These are phyloP conservation scores for Trichophyton simii DNA, from an alignment of 2,329 filamentous ascomycete species.

Conservation along the genomic window DNA sequence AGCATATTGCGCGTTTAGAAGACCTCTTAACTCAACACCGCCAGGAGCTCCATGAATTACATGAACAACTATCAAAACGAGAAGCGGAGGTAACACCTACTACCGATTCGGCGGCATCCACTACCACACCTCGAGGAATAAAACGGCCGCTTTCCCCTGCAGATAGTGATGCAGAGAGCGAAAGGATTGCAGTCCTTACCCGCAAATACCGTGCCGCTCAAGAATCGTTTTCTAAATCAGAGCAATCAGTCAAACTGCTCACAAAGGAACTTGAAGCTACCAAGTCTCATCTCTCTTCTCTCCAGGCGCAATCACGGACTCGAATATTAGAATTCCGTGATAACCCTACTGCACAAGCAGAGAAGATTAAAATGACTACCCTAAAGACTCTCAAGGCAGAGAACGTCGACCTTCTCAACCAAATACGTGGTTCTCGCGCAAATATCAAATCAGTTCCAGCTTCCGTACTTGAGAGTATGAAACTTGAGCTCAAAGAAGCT, in stretches of 20 bases:
- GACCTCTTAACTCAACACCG: conserved; percentile 79
- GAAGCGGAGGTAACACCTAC: conserved; percentile 37
- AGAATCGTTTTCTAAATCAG: conserved; percentile 57
- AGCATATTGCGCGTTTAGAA: conserved; percentile 70
- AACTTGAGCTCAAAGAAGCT: conserved; percentile 61
- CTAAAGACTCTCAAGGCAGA: conserved; percentile 67
- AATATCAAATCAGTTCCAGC: conserved; percentile 56
- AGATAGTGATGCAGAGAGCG: conserved; percentile 43
- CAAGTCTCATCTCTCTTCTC: conserved; percentile 56
- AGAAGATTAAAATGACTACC: conserved; percentile 71
- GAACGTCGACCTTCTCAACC: conserved; percentile 67
- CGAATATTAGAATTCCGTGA: conserved; percentile 74
- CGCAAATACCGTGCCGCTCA: conserved; percentile 81
- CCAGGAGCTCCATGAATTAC: conserved; percentile 59
- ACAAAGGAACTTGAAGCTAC: conserved; percentile 63
- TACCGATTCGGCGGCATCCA: conserved; percentile 25
- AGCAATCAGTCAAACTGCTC: conserved; percentile 58
- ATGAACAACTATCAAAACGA: conserved; percentile 57
- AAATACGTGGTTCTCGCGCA: conserved; percentile 45
- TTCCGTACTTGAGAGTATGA: conserved; percentile 61
- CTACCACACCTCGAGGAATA: conserved; percentile 30
- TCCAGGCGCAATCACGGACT: conserved; percentile 58
- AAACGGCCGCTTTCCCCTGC: conserved; percentile 54
- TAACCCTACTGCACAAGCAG: conserved; percentile 81
- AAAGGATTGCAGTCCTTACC: conserved; percentile 68